Evolutionary conservation across 179 eudicot genomes (phyloP).

Genomic region (Amaranthus tricolor): DNA sequence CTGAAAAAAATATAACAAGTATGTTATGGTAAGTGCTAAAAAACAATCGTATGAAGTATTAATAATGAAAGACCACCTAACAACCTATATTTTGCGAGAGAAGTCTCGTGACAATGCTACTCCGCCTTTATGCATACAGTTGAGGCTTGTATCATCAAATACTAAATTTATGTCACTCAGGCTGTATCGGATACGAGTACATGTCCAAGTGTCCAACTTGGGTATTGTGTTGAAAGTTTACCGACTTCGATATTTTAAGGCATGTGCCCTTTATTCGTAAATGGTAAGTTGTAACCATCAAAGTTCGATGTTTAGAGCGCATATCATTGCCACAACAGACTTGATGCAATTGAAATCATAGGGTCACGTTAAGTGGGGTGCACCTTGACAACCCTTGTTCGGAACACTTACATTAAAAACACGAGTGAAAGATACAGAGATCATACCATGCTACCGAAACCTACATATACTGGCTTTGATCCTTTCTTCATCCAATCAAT

Average conservation of each 20-base stretch:
- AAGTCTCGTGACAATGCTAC: no score
- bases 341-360: no score
- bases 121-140: no score
- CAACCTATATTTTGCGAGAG: background rate
- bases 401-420: background rate
- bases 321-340: no score
- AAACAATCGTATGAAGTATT: background rate
- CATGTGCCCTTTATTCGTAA: no score
- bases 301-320: no score
- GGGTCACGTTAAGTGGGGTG: background rate
- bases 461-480: slow-evolving; percentile 72
- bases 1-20: slow-evolving; percentile 28
- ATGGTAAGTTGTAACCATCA: no score
- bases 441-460: slow-evolving; percentile 98
- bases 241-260: no score
- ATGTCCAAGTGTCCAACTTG: background rate
- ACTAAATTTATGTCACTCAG: background rate
- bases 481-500: slow-evolving; percentile 77
- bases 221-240: no score
- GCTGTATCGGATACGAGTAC: background rate
- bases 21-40: background rate
- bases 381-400: background rate
- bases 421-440: background rate
- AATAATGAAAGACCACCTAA: background rate
- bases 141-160: background rate